Evolutionary conservation across 768 basidiomycete species (phyloP).

Genomic region (Gautieria morchelliformis): DNA sequence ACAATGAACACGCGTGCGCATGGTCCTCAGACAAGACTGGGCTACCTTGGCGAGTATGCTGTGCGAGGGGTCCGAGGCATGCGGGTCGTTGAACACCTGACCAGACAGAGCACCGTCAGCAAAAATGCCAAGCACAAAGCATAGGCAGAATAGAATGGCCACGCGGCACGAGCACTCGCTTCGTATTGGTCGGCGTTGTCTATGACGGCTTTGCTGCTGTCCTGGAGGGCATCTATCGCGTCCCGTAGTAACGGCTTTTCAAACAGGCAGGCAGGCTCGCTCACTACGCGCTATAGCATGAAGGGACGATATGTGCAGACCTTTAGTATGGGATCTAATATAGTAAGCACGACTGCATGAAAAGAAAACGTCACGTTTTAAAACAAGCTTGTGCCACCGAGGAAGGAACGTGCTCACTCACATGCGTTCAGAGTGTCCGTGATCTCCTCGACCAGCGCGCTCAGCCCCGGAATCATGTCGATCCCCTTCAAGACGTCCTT

Average conservation of each 20-base stretch:
- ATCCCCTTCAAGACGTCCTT: slow-evolving; percentile 44
- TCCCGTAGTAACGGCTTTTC: slow-evolving; percentile 55
- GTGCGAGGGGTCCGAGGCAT: slow-evolving; percentile 66
- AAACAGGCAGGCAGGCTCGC: slow-evolving; percentile 5
- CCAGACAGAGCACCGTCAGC: background rate
- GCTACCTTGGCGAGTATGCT: slow-evolving; percentile 60
- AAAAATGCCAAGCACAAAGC: background rate
- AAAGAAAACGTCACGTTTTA: background rate
- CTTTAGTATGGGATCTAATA: slow-evolving; percentile 56
- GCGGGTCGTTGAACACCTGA: slow-evolving; percentile 55
- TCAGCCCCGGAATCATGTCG: slow-evolving; percentile 56
- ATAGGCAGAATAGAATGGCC: background rate
- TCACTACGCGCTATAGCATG: background rate
- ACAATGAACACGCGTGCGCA: background rate
- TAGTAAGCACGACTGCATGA: slow-evolving; percentile 51
- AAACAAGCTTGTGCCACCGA: no score
- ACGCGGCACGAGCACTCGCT: slow-evolving; percentile 21
- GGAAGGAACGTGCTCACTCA: slow-evolving; percentile 23
- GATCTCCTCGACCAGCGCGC: slow-evolving; percentile 46
- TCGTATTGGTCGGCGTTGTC: slow-evolving; percentile 61
- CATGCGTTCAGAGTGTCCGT: slow-evolving; percentile 61
- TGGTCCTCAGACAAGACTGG: background rate
- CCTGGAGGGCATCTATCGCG: slow-evolving; percentile 44
- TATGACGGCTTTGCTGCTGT: slow-evolving; percentile 61
- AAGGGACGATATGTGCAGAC: slow-evolving; percentile 23